Base-by-base conservation (phyloP, 2,329 filamentous ascomycete genomes). In the Exophiala lecanii-corni region DNA sequence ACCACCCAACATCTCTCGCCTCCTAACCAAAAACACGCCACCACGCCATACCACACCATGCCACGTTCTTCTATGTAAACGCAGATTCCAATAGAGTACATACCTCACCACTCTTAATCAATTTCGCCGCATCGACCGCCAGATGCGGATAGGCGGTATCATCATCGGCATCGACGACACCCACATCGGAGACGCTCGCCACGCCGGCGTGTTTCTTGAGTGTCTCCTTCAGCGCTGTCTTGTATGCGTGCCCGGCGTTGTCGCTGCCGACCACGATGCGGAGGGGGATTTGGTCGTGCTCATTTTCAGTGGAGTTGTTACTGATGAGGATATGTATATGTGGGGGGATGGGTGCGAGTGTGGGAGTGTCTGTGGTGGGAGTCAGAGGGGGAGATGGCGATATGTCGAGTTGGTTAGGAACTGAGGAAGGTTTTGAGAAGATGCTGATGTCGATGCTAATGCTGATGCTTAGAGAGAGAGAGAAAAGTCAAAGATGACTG, bases 111-210 rank as follows among this genome's bases (percentile, higher is more conserved):
- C 64, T 62, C 36, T 60, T 64, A 59, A 72, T 66, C 46, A 67
- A 61, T 45, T 75, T 71, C 31, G 84, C 84, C 4, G 86, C 86
- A 28, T 78, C 77, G 30, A 86, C 84, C 45, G 86, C 86, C 30
- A 85, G 76, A 63, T 86, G 82, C 0, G 87, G 85, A 64, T 94
- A 94, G 2, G 86, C 82, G 1, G 84, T 91, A 63, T 86, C 87
- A 72, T 92, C 85, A 43, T 71, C 67, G 42, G 71, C 59, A 33
- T 72, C 70, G 55, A 78, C 70, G 53, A 86, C 82, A 55, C 87
- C 87, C 37, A 92, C 84, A 59, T 94, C 87, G 49, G 77, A 73
- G 51, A 92, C 73, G 49, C 76, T 73, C 43, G 72, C 67, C 51
- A 94, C 84, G 49, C 81, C 78, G 2, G 76, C 66, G 65, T 85